Base-by-base conservation (phyloP, 1,284 basidiomycete species). In the Rhizoctonia solani region DNA sequence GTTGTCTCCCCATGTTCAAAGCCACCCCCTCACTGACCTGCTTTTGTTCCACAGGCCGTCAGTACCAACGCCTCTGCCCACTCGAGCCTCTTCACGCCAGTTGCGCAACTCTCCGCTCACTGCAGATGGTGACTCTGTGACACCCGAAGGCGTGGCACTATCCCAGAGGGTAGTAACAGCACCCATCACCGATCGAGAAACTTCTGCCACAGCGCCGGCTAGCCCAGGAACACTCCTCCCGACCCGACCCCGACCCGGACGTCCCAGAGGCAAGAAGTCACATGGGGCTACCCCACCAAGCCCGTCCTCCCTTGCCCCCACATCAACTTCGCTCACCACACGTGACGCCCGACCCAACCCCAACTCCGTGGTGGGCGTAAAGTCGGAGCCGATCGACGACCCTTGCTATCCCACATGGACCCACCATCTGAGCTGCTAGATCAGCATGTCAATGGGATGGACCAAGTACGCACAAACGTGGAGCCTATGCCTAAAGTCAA, bases 321-420 rank as follows among this genome's bases (percentile, higher is more conserved):
- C 14, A 53, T 53, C 50, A 53, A 30, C 29, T 29, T 53, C 58
- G 41, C 47, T 63, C 47, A 23, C 47, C 34, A 63, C 58, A 63
- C 58, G 58, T 63, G 58, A 63, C 58, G 25, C 37, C 23, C 32
- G 30, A 23, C 21, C 49, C 30, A 34, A 32, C 46, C 47, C 58
- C 46, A 37, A 47, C 19, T 47, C 46, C 46, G 29, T 32, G 50
- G 50, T 32, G 50, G 9, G 30, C 50, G 58, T 63, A 29, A 63
- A 63, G 58, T 49, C 58, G 58, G 58, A 63, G 34, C 58, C 58
- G 47, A 63, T 29, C 27, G 58, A 63, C 58, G 58, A 63, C 58
- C 58, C 58, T 63, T 63, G 50, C 50, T 63, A 39, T 50, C 47
- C 37, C 58, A 63, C 58, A 63, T 34, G 30, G 58, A 63, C 47